Evolutionary conservation across 257 asterid species (phyloP), one percentile per base, ranked within the genome.

Genomic region (Przewalskia tangutica): DNA sequence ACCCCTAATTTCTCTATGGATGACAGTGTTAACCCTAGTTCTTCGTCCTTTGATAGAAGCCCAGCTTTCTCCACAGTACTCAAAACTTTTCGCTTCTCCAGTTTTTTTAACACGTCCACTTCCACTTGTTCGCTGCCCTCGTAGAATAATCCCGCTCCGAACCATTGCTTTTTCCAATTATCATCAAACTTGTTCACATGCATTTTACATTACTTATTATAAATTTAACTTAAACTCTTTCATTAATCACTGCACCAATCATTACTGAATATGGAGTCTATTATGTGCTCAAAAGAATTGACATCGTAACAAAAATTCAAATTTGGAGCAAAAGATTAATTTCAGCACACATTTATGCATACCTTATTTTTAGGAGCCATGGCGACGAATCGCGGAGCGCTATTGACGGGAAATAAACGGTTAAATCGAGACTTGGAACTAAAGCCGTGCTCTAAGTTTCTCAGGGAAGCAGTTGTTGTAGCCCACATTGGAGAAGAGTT

Each of bases 341-440:
- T n/a, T 2, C 54, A 40, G 9, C 10, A 42, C 9, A 66, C 8
- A 65, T 59, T 59, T 3, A 59, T 7, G 4, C 3, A 50, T 85
- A 93, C 98, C 98, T 93, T 95, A 90, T 93, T 88, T 76, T 85
- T 23, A 58, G 95, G 81, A 36, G 98, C 98, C 98, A 95, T 93
- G 87, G 97, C 97, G 0, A 88, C 12, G 83, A 91, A 79, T 13
- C 90, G 87, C 6, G 94, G 85, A 80, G 87, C 86, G 82, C 82
- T 81, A 85, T 82, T 81, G 76, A 80, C 77, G 44, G 91, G 88
- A 71, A 78, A 73, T 50, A 67, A 50, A 20, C 83, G 81, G 48
- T 81, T 62, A 67, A 84, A 58, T 66, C 86, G 84, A 59, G 86
- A 87, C 38, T 67, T 88, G 63, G 89, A 79, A 17, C 85, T 18